A percentile compares a stretch with the other conserved stretches of the same genome.
phyloP scores from a whole-genome alignment of 495 filamentous ascomycete species.

The Achaetomiella virescens region DNA sequence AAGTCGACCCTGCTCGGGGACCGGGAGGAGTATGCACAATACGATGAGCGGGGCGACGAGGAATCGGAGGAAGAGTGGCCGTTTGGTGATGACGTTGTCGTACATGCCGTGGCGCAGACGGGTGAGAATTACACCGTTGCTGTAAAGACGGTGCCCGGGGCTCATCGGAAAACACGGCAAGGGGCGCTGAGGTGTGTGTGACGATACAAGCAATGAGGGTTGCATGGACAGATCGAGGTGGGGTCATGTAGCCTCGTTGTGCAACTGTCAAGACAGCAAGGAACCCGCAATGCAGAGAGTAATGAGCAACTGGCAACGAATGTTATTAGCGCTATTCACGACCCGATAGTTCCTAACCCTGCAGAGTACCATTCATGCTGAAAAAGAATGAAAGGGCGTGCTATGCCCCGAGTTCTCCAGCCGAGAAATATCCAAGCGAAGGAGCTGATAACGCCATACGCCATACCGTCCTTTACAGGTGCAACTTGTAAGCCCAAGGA shows the following conservation, averaged over 20 bases:
- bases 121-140: conserved; percentile 38
- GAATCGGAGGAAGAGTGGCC: conserved; percentile 30
- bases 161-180: conserved; percentile 19
- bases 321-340: background rate
- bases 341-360: background rate
- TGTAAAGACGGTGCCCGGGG: conserved; percentile 25
- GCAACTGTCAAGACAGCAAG: too few relatives aligned
- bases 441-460: too few relatives aligned
- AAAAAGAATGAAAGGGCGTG: background rate
- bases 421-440: too few relatives aligned
- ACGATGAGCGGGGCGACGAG: conserved; percentile 29
- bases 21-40: conserved; percentile 33
- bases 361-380: background rate
- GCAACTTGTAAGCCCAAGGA: too few relatives aligned
- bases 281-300: too few relatives aligned
- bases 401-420: background rate
- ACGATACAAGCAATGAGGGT: too few relatives aligned
- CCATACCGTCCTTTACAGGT: too few relatives aligned
- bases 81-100: conserved; percentile 40
- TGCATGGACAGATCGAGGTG: too few relatives aligned
- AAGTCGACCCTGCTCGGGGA: conserved; percentile 19
- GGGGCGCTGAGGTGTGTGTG: background rate
- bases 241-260: too few relatives aligned
- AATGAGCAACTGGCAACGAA: background rate
- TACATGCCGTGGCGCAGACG: conserved; percentile 36